Evolutionary conservation across 2,329 filamentous ascomycete genomes (phyloP), one percentile per base, ranked within the genome.

Genomic region (Beauveria sp.): DNA sequence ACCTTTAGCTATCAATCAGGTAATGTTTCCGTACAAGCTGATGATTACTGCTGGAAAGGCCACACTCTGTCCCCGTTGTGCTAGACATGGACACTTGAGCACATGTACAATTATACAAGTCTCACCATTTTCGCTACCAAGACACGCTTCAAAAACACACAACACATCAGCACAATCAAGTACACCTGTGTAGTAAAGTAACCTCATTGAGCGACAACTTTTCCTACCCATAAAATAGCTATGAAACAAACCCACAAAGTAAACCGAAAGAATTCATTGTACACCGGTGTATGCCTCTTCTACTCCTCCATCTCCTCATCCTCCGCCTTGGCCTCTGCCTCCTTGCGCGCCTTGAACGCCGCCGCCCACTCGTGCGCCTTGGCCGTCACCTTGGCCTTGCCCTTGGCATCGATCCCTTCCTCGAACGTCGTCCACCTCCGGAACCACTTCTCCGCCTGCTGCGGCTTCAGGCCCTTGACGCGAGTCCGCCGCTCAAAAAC

Each of bases 381-480:
- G 28, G 83, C 86, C 77, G 87, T 87, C 43, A 92, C 89, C 69
- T 82, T 83, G 68, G 89, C 88, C 66, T 84, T 81, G 66, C 82
- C 84, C 81, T 90, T 76, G 64, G 81, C 78, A 2, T 90, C 91
- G 63, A 84, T 77, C 72, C 82, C 83, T 76, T 88, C 86, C 79
- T 99, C 95, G 84, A 91, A 98, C 67, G 89, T 85, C 62, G 89
- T 84, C 95, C 95, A 99, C 67, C 90, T 84, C 77, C 91, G 91
- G 77, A 98, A 99, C 80, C 96, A 90, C 71, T 87, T 88, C 77
- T 88, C 88, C 18, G 92, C 92, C 71, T 92, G 85, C 72, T 90
- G 87, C 46, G 89, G 84, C 80, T 96, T 96, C 67, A 96, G 79
- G 2, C 82, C 81, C 76, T 86, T 87, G 43, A 82, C 82, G 67